A percentile compares a stretch with the other conserved stretches of the same genome.
These are phyloP conservation scores for Fusarium fracticaudum DNA, from an alignment of 2,329 filamentous ascomycete species.

Conservation along the genomic window DNA sequence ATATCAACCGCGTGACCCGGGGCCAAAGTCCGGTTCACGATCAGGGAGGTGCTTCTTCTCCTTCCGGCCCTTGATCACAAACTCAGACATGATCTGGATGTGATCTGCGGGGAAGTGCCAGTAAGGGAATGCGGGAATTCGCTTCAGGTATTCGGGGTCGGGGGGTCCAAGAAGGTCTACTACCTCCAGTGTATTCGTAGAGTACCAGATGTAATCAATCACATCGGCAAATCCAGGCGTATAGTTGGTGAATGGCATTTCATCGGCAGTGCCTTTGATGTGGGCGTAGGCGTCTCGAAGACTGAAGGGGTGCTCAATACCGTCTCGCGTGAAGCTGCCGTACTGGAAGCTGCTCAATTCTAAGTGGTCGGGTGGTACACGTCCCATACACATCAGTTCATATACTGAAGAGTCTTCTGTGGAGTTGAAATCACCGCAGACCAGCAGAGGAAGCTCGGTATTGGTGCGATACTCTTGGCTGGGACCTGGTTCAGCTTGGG, in stretches of 20 bases:
- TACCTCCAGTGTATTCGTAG: slow-evolving; percentile 87
- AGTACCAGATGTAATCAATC: slow-evolving; percentile 98
- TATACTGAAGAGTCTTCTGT: slow-evolving; percentile 88
- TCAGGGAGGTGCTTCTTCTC: slow-evolving; percentile 76
- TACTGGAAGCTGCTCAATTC: slow-evolving; percentile 87
- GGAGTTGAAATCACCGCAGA: slow-evolving; percentile 98
- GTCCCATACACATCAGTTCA: slow-evolving; percentile 85
- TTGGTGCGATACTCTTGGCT: slow-evolving; percentile 88
- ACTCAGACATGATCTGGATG: slow-evolving; percentile 88
- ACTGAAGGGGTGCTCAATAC: slow-evolving; percentile 94
- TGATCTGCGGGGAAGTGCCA: slow-evolving; percentile 96
- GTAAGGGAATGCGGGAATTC: slow-evolving; percentile 90
- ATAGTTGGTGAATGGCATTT: slow-evolving; percentile 95
- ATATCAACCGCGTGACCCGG: slow-evolving; percentile 45
- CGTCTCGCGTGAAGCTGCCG: slow-evolving; percentile 90
- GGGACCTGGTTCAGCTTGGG: slow-evolving; percentile 73
- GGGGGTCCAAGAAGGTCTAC: slow-evolving; percentile 86
- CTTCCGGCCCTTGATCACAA: slow-evolving; percentile 87
- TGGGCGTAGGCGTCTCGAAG: slow-evolving; percentile 89
- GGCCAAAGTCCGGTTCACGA: slow-evolving; percentile 71
- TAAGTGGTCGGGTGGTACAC: slow-evolving; percentile 78
- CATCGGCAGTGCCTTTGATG: slow-evolving; percentile 82
- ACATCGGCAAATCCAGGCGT: slow-evolving; percentile 91
- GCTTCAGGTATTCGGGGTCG: slow-evolving; percentile 83
- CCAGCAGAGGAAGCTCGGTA: slow-evolving; percentile 87